These are phyloP conservation scores for Jaminaea rosea DNA, from an alignment of 1,284 basidiomycete species.

Conservation along the genomic window DNA sequence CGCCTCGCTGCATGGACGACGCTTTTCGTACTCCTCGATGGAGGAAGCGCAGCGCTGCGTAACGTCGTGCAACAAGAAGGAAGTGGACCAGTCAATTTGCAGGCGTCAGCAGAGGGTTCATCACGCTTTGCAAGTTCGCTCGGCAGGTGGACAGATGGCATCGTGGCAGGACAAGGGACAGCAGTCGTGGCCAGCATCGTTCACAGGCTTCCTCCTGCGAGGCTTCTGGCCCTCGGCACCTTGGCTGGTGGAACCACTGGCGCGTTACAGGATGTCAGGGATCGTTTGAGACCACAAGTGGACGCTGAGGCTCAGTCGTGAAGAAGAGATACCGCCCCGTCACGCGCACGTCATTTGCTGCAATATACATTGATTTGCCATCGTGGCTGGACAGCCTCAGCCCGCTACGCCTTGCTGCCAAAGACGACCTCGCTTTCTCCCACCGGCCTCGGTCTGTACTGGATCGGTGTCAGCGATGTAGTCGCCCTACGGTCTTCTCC, in stretches of 20 bases:
- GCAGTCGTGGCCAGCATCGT: constrained; percentile 15
- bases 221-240: constrained; percentile 17
- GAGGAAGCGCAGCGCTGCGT: no score
- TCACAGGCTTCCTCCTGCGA: constrained; percentile 15
- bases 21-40: constrained; percentile 30
- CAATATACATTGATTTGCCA: not conserved
- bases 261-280: constrained; percentile 16
- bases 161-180: constrained; percentile 21
- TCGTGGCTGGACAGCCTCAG: not conserved
- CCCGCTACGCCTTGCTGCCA: not conserved
- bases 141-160: constrained; percentile 36
- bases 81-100: no score
- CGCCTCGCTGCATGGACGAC: constrained; percentile 29
- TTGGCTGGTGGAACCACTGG: constrained; percentile 19
- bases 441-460: constrained; percentile 3
- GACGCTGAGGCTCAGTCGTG: no score
- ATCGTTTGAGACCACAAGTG: no score
- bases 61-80: no score
- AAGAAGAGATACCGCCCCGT: not conserved
- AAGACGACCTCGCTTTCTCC: constrained; percentile 9
- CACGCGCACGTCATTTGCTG: no score
- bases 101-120: no score
- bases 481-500: not conserved
- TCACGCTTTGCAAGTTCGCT: constrained; percentile 13
- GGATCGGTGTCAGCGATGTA: not conserved